Percentiles rank a stretch among this genome's conserved stretches.
phyloP scores from a whole-genome alignment of 345 rosid genomes.

The Pugionium cornutum region DNA sequence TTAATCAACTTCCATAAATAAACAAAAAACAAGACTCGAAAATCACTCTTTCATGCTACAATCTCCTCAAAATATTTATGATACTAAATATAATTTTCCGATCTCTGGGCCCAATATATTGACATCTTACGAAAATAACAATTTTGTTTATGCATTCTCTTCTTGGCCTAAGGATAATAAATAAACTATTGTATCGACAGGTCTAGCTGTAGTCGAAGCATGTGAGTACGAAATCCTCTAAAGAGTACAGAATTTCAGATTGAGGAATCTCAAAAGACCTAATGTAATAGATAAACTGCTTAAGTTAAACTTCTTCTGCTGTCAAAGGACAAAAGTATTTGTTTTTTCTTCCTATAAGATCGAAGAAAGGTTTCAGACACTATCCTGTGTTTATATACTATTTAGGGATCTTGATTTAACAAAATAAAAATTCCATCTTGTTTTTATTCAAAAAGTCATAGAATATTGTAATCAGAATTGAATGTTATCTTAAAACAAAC shows the following conservation, averaged over 20 bases:
- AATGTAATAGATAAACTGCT: conserved; percentile 1
- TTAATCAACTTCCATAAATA: too few relatives aligned
- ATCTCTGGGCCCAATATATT: too few relatives aligned
- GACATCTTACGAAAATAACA: too few relatives aligned
- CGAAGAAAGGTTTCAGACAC: conserved; percentile 13
- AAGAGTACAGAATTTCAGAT: conserved; percentile 24
- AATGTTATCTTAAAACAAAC: too few relatives aligned
- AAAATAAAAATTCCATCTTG: background rate
- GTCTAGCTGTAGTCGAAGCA: conserved; percentile 23
- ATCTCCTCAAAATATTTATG: too few relatives aligned
- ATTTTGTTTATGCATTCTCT: too few relatives aligned
- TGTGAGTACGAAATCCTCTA: conserved; percentile 11
- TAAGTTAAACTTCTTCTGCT: conserved; percentile 15
- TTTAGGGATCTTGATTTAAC: too few relatives aligned
- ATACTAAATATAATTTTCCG: too few relatives aligned
- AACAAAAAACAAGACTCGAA: too few relatives aligned
- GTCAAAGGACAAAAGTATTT: conserved; percentile 2
- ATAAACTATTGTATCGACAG: conserved; percentile 1
- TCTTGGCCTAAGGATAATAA: background rate
- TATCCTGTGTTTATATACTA: conserved; percentile 8
- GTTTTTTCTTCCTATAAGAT: background rate
- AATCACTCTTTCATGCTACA: too few relatives aligned
- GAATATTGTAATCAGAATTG: too few relatives aligned
- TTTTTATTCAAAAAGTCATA: background rate
- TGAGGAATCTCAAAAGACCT: background rate